These are phyloP conservation scores for Cylindrotheca fusiformis DNA, from an alignment of 108 stramenopile species.

Conservation along the genomic window DNA sequence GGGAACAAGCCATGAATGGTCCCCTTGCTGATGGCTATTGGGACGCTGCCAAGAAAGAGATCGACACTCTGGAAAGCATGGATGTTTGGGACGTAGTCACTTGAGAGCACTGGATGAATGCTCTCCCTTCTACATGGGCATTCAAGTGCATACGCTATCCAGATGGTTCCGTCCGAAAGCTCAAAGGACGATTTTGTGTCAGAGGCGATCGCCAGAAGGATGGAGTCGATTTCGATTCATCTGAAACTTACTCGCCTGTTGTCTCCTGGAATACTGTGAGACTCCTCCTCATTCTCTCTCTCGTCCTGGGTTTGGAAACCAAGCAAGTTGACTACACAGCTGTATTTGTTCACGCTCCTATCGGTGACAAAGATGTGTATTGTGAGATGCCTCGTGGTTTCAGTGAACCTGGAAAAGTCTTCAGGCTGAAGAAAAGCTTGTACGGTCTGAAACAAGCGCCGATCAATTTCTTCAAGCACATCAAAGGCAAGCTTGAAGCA, in stretches of 20 bases:
- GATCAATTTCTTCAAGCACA: constrained; percentile 15
- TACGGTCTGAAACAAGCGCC: constrained; percentile 26
- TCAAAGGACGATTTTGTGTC: constrained; percentile 58
- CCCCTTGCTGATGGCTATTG: constrained; percentile 27
- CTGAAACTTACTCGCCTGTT: constrained; percentile 50
- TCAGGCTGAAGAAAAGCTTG: constrained; percentile 17
- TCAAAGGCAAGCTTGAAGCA: constrained; percentile 4
- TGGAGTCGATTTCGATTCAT: constrained; percentile 63
- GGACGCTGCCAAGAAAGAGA: constrained; percentile 23
- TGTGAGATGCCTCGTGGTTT: constrained; percentile 13
- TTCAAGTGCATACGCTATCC: constrained; percentile 39
- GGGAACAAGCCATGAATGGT: constrained; percentile 30
- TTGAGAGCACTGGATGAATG: background rate
- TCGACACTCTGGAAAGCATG: constrained; percentile 13
- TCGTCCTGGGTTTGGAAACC: constrained; percentile 25
- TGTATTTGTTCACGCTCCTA: constrained; percentile 43
- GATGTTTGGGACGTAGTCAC: constrained; percentile 23
- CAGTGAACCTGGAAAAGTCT: constrained; percentile 10
- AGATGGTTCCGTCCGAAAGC: constrained; percentile 36
- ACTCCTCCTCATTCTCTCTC: constrained; percentile 20
- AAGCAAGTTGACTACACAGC: constrained; percentile 41
- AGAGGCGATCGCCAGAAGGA: constrained; percentile 50
- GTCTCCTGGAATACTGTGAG: constrained; percentile 51
- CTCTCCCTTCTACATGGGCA: constrained; percentile 7
- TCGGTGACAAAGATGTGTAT: constrained; percentile 5